Conservation (phyloP, 106 monocot genomes). For the Allium fistulosum region DNA sequence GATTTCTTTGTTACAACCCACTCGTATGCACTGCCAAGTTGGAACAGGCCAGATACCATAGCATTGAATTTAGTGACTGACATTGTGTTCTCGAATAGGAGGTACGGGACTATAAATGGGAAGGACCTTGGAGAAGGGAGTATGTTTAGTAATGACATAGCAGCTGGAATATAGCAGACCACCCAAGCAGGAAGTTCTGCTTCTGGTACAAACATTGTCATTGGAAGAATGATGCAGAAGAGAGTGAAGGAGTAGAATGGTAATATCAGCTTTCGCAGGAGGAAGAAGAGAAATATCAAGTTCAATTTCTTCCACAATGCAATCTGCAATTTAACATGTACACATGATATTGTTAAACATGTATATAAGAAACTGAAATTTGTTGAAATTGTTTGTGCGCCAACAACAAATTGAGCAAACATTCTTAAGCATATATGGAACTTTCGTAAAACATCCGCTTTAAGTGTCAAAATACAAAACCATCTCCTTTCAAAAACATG, state of each 20-base stretch:
- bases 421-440: no score
- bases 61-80: constrained; percentile 98
- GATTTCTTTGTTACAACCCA: constrained; percentile 99
- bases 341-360: no score
- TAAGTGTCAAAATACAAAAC: no score
- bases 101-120: constrained; percentile 94
- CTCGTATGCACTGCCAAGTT: constrained; percentile 83
- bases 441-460: no score
- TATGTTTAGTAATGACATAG: constrained; percentile 89
- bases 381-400: no score
- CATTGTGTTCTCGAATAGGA: constrained; percentile 98
- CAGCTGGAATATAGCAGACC: constrained; percentile 88
- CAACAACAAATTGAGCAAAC: no score
- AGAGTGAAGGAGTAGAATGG: constrained; percentile 99
- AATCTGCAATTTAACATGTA: constrained; percentile 38
- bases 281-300: constrained; percentile 92
- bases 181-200: constrained; percentile 93
- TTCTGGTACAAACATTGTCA: constrained; percentile 98
- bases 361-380: no score
- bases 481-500: no score
- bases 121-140: constrained; percentile 81
- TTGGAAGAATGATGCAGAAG: constrained; percentile 94
- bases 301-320: constrained; percentile 88
- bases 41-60: constrained; percentile 90
- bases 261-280: constrained; percentile 80